A percentile compares a stretch with the other conserved stretches of the same genome.
Evolutionary conservation across 345 rosid genomes (phyloP).

Genomic region (Excoecaria agallocha): DNA sequence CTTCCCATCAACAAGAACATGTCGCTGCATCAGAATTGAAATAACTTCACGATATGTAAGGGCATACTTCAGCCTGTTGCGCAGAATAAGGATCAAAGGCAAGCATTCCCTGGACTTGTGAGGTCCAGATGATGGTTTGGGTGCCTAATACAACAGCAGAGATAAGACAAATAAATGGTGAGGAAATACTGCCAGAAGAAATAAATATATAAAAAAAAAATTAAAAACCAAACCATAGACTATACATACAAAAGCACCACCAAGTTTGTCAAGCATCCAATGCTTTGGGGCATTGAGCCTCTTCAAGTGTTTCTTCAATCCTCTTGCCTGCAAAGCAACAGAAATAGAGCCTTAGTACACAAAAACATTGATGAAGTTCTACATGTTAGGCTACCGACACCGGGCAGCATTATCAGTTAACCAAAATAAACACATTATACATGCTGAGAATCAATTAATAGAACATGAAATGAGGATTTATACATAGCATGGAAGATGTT

Average conservation of each 20-base stretch:
- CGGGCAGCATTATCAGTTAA: neutral
- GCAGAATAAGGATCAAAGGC: constrained; percentile 8
- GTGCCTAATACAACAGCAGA: neutral
- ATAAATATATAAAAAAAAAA: neutral
- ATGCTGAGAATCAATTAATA: no score
- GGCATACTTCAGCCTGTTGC: constrained; percentile 4
- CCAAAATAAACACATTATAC: no score
- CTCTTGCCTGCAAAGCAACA: constrained; percentile 4
- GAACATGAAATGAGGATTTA: no score
- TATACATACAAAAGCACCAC: constrained; percentile 6
- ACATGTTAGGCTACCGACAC: neutral
- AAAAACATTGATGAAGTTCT: neutral
- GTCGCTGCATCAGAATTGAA: constrained; percentile 5
- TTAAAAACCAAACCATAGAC: neutral
- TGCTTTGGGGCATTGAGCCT: constrained; percentile 14
- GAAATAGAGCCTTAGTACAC: neutral
- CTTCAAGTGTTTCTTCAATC: constrained; percentile 8
- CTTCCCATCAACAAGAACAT: constrained; percentile 3
- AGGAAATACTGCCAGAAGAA: neutral
- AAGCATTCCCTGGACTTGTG: constrained; percentile 2
- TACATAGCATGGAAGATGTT: no score
- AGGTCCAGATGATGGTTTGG: constrained; percentile 8
- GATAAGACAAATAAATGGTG: neutral
- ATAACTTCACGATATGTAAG: constrained; percentile 6
- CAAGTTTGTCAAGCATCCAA: constrained; percentile 11